Percentiles rank a stretch among this genome's conserved stretches.
Evolutionary conservation across 345 rosid species (phyloP).

Genomic region (Cochlearia excelsa): DNA sequence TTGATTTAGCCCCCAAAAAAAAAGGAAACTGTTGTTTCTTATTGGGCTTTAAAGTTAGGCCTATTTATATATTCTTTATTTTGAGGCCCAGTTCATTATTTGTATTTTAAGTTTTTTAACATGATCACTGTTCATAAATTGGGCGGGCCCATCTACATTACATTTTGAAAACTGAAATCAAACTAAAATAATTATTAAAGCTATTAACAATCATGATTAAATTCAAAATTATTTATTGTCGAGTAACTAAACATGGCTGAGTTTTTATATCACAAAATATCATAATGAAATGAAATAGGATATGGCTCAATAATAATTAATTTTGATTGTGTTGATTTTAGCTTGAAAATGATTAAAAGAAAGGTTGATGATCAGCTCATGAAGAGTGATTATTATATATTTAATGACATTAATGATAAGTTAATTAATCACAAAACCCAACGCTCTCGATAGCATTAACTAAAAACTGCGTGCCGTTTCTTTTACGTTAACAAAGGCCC

Average conservation of each 20-base stretch:
- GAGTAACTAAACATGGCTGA: no score
- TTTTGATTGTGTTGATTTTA: slow-evolving; percentile 4
- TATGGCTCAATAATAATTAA: slow-evolving; percentile 8
- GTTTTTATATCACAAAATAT: not conserved
- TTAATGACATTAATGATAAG: slow-evolving; percentile 18
- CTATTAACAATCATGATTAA: no score
- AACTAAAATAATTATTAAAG: no score
- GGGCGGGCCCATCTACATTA: no score
- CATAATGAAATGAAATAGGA: not conserved
- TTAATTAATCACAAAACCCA: slow-evolving; percentile 24
- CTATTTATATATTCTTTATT: no score
- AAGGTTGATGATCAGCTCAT: slow-evolving; percentile 19
- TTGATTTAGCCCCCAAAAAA: no score
- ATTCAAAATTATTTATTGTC: no score
- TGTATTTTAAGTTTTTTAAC: not conserved
- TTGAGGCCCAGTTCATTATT: no score
- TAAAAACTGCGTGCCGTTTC: slow-evolving; percentile 39
- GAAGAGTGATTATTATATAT: not conserved
- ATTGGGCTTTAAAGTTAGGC: no score
- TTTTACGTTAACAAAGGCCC: slow-evolving; percentile 33
- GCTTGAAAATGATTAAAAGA: slow-evolving; percentile 1
- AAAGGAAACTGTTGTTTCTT: no score
- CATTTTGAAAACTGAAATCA: no score
- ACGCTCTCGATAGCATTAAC: slow-evolving; percentile 23
- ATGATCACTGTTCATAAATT: no score